Percentiles rank a stretch among this genome's conserved stretches.
phyloP scores from a whole-genome alignment of 108 stramenopile genomes.

The Bacterosira constricta region DNA sequence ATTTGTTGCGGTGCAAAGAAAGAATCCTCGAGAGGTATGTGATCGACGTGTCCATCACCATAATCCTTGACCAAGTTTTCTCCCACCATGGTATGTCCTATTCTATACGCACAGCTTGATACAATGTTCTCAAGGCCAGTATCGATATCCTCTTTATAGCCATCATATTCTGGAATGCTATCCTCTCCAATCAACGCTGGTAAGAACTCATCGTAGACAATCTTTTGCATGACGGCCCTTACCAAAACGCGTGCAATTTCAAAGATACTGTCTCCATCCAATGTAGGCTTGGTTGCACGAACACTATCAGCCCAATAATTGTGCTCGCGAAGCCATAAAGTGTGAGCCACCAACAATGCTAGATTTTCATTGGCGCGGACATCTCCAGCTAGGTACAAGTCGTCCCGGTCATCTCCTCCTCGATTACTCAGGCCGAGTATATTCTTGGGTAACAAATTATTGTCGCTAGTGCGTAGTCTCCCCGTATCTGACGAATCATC shows the following conservation, averaged over 20 bases:
- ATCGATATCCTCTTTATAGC: slow-evolving; percentile 26
- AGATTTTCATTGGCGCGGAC: slow-evolving; percentile 51
- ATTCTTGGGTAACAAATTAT: slow-evolving; percentile 30
- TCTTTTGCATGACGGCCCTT: slow-evolving; percentile 41
- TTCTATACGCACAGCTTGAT: slow-evolving; percentile 30
- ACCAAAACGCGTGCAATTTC: slow-evolving; percentile 28
- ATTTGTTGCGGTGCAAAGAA: slow-evolving; percentile 22
- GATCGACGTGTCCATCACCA: slow-evolving; percentile 5
- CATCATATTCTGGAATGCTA: slow-evolving; percentile 36
- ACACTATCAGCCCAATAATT: slow-evolving; percentile 40
- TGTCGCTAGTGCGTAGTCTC: slow-evolving; percentile 12
- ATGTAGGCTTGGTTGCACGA: background rate
- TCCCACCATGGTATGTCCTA: slow-evolving; percentile 52
- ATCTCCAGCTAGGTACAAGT: slow-evolving; percentile 49
- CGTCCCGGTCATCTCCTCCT: slow-evolving; percentile 18
- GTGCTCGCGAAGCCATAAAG: slow-evolving; percentile 47
- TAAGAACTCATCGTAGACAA: slow-evolving; percentile 43
- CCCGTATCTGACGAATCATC: slow-evolving; percentile 8
- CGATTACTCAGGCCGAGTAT: slow-evolving; percentile 19
- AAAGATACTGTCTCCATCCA: slow-evolving; percentile 30
- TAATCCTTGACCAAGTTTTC: slow-evolving; percentile 7
- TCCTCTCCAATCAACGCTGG: slow-evolving; percentile 42
- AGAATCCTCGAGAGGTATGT: background rate
- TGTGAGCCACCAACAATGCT: slow-evolving; percentile 23
- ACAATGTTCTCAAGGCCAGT: slow-evolving; percentile 40